phyloP scores from a whole-genome alignment of 768 basidiomycete genomes.

The Tricholoma flavovirens region DNA sequence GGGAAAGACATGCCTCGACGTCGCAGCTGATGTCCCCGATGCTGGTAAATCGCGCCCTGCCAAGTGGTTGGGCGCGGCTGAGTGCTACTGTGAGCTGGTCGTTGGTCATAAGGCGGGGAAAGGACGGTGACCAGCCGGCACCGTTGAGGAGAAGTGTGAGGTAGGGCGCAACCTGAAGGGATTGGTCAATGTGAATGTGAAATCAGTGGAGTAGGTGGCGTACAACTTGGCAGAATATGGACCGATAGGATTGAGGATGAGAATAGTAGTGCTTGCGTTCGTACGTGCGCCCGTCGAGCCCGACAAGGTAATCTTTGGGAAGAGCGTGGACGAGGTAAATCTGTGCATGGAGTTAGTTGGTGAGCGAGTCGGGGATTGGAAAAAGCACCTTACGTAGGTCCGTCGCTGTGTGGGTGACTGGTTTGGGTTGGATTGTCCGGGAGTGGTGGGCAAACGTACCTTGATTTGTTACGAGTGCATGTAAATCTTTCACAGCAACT shows the following conservation, averaged over 20 bases:
- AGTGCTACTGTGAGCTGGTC: constrained; percentile 51
- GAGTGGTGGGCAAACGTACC: constrained; percentile 28
- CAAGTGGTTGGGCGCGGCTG: constrained; percentile 40
- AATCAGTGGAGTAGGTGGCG: neutral
- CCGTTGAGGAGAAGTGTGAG: constrained; percentile 84
- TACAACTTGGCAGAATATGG: constrained; percentile 66
- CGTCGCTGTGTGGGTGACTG: constrained; percentile 34
- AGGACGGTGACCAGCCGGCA: constrained; percentile 74
- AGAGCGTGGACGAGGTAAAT: constrained; percentile 72
- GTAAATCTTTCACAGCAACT: constrained; percentile 53
- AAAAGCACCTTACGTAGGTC: constrained; percentile 49
- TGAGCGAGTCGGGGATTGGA: neutral
- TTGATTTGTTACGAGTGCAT: constrained; percentile 45
- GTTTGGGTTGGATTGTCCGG: neutral
- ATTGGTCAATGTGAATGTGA: neutral
- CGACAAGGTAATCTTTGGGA: constrained; percentile 63
- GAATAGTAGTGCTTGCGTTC: constrained; percentile 66
- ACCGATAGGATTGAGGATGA: constrained; percentile 59
- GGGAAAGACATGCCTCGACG: constrained; percentile 45
- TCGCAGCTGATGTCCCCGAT: constrained; percentile 91
- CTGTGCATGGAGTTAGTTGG: constrained; percentile 27
- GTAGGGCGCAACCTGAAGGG: constrained; percentile 70
- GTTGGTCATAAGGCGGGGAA: constrained; percentile 75
- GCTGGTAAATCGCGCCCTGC: constrained; percentile 55
- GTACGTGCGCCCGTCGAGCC: constrained; percentile 52